Evolutionary conservation across 176 grass and related monocot species (phyloP), one percentile per base, ranked within the genome.

Genomic region (Dendrocalamus sinicus): DNA sequence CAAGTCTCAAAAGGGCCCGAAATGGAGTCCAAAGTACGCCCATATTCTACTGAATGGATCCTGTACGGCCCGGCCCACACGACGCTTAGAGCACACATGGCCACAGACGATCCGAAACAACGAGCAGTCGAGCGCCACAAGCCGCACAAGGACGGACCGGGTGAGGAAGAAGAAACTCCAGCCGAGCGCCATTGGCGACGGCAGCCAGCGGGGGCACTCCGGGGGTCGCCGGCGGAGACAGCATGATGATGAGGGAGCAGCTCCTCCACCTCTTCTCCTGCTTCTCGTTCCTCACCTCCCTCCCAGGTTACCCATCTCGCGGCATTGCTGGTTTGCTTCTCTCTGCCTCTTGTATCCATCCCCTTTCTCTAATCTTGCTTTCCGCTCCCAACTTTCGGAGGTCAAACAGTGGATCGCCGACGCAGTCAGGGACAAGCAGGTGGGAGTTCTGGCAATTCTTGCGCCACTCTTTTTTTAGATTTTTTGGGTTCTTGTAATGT

Each of bases 381-480:
- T 47, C 35, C 8, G 15, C 4, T 55, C 54, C 75, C 16, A 40
- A 12, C 24, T 54, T 70, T 59, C 84, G 94, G 91, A 97, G 89
- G 87, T 92, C 65, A 97, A 94, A 85, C 83, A 74, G 26, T 82
- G 89, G 17, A 92, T 97, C 50, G 84, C 87, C 7, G 89, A 94
- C 67, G 91, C 94, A 24, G 94, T 97, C 54, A 90, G 81, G 50
- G 94, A 93, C 50, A 97, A 92, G 57, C 91, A 97, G 91, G 94
- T 93, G 28, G 15, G 20, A 2, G 5, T 6, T 7, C 20, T 39
- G 0, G 5, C 1, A 11, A 81, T 72, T 64, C 22, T 19, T 23
- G 4, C 4, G 50, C 35, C 50, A 28, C 52, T 54, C 6, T 78
- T 35, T 35, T 78, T 35, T 12, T 35, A 51, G 26, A 4, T 50